phyloP scores from a whole-genome alignment of 805 yeast species.

The Ogataea nakhonphanomensis region DNA sequence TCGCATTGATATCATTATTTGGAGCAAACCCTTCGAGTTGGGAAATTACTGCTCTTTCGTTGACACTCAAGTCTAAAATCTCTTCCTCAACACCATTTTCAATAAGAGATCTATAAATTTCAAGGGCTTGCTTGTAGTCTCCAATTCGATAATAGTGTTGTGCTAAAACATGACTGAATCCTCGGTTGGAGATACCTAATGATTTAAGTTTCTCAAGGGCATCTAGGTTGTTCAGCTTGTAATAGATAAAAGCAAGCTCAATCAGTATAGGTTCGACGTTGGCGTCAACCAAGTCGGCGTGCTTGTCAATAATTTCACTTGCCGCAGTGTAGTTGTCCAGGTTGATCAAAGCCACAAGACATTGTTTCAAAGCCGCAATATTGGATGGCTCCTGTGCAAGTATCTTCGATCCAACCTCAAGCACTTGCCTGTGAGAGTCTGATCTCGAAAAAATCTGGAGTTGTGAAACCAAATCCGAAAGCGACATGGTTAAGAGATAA shows the following conservation, averaged over 20 bases:
- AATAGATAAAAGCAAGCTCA: constrained; percentile 58
- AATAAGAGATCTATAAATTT: constrained; percentile 42
- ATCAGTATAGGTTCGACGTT: constrained; percentile 36
- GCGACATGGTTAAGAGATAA: constrained; percentile 15
- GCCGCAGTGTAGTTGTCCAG: constrained; percentile 55
- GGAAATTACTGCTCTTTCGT: constrained; percentile 66
- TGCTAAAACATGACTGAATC: constrained; percentile 47
- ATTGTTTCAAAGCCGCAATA: constrained; percentile 34
- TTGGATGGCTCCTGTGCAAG: constrained; percentile 30
- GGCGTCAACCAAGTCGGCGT: constrained; percentile 11
- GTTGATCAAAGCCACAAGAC: constrained; percentile 58
- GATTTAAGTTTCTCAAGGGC: constrained; percentile 22
- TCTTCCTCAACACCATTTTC: constrained; percentile 38
- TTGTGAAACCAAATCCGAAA: constrained; percentile 33
- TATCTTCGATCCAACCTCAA: constrained; percentile 28
- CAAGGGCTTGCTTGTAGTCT: constrained; percentile 41
- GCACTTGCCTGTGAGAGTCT: constrained; percentile 35
- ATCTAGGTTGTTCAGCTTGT: constrained; percentile 42
- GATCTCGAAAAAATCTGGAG: constrained; percentile 35
- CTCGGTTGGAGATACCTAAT: constrained; percentile 28
- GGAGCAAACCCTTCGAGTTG: constrained; percentile 32
- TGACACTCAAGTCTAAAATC: constrained; percentile 51
- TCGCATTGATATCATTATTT: constrained; percentile 3
- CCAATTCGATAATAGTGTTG: constrained; percentile 52
- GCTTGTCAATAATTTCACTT: constrained; percentile 36